phyloP scores from a whole-genome alignment of 2,329 filamentous ascomycete species.

The Niveomyces coronatus region DNA sequence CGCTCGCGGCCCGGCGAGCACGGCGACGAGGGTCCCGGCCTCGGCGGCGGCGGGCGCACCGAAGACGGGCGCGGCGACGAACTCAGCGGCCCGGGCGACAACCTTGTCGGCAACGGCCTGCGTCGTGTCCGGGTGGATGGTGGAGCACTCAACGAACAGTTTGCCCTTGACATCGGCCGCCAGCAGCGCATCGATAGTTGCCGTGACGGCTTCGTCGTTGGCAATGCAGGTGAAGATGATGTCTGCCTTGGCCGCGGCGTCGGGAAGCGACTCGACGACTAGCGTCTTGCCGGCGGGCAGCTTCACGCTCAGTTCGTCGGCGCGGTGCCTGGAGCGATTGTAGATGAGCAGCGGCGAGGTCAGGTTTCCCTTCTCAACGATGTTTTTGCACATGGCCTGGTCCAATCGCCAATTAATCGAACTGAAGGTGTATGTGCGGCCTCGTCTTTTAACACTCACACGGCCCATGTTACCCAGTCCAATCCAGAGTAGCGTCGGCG shows the following conservation, averaged over 20 bases:
- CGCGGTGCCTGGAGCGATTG: constrained; percentile 64
- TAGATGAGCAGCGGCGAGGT: constrained; percentile 64
- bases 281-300: constrained; percentile 53
- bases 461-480: constrained; percentile 84
- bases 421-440: constrained; percentile 7
- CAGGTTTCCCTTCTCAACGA: constrained; percentile 66
- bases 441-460: constrained; percentile 44
- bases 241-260: constrained; percentile 57
- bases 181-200: constrained; percentile 49
- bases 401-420: background rate
- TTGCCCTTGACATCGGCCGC: constrained; percentile 51
- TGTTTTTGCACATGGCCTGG: constrained; percentile 78
- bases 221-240: constrained; percentile 76
- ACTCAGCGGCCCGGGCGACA: constrained; percentile 52
- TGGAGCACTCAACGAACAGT: constrained; percentile 79
- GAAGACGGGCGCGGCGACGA: constrained; percentile 64
- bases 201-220: constrained; percentile 63
- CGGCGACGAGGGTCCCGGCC: constrained; percentile 58
- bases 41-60: constrained; percentile 63
- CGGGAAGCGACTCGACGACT: constrained; percentile 52
- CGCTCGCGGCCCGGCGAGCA: constrained; percentile 54
- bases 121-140: constrained; percentile 74
- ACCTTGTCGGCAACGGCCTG: constrained; percentile 51
- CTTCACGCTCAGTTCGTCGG: constrained; percentile 50
- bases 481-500: constrained; percentile 61